These are phyloP conservation scores for Dalbergia cochinchinensis DNA, from an alignment of 306 rosid genomes.

Conservation along the genomic window DNA sequence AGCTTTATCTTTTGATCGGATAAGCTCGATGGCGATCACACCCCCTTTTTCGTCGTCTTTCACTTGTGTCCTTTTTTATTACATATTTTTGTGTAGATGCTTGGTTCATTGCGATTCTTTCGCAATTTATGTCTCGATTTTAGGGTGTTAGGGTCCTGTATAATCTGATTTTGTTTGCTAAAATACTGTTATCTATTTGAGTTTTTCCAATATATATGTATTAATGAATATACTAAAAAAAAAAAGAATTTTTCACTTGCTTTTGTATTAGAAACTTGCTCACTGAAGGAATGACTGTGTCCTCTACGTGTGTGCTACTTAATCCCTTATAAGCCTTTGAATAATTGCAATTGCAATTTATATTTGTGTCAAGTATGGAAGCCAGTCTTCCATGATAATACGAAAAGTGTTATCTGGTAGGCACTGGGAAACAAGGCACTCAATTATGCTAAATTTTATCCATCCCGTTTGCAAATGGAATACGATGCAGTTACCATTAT, in stretches of 20 bases:
- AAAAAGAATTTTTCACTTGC: not conserved
- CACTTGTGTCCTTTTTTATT: not conserved
- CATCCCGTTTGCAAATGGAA: not conserved
- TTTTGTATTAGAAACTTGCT: conserved; percentile 20
- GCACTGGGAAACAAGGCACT: not conserved
- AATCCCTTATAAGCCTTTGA: not conserved
- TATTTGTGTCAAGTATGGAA: not conserved
- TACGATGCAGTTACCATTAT: not conserved
- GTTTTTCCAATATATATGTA: no score
- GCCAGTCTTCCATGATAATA: not conserved
- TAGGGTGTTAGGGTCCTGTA: no score
- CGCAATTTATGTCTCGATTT: not conserved
- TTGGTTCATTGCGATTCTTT: conserved; percentile 42
- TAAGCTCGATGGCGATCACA: not conserved
- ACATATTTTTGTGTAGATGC: conserved; percentile 44
- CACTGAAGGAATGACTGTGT: not conserved
- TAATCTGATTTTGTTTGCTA: no score
- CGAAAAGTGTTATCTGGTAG: not conserved
- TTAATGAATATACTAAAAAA: no score
- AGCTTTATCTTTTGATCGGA: not conserved
- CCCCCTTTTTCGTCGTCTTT: not conserved
- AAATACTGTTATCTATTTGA: no score
- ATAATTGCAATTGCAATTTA: not conserved
- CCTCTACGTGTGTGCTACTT: not conserved
- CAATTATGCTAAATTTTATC: not conserved